Evolutionary conservation across 768 basidiomycete genomes (phyloP), one percentile per base, ranked within the genome.

Genomic region (Stropharia rugosoannulata): DNA sequence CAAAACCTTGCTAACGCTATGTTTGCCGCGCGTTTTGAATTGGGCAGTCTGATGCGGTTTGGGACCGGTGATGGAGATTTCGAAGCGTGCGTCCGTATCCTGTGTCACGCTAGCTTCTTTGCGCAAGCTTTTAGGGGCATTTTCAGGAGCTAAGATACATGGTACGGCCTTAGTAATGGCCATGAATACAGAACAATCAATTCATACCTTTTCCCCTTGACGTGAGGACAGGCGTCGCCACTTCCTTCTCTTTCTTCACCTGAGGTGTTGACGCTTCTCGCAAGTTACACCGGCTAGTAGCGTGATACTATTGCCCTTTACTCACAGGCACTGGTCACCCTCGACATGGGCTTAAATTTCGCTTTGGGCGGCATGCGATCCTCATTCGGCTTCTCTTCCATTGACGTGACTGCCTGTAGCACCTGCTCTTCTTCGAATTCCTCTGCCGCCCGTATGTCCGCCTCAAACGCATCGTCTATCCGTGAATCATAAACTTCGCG

Each of bases 11-110:
- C 64, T 60, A 12, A 78, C 73, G 36, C 59, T 58, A 60, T 80
- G 76, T 46, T 70, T 73, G 11, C 73, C 75, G 40, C 77, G 75
- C 1, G 76, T 75, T 58, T 75, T 76, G 70, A 80, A 77, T 48
- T 75, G 67, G 0, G 66, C 67, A 5, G 48, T 57, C 37, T 64
- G 59, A 11, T 57, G 59, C 0, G 44, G 32, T 8, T 58, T 40
- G 2, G 67, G 70, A 18, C 68, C 68, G 0, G 51, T 43, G 16
- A 75, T 65, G 13, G 54, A 56, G 10, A 73, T 64, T 13, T 62
- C 66, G 59, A 74, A 73, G 15, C 70, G 66, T 7, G 57, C 44
- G 41, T 68, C 60, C 19, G 65, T 63, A 11, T 64, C 59, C 11
- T 42, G 55, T 10, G 48, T 22, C 18, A 40, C 52, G n/a, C 55